A percentile compares a stretch with the other conserved stretches of the same genome.
These are phyloP conservation scores for Tripidium arundinaceum DNA, from an alignment of 202 grass and related monocot genomes.

Conservation along the genomic window DNA sequence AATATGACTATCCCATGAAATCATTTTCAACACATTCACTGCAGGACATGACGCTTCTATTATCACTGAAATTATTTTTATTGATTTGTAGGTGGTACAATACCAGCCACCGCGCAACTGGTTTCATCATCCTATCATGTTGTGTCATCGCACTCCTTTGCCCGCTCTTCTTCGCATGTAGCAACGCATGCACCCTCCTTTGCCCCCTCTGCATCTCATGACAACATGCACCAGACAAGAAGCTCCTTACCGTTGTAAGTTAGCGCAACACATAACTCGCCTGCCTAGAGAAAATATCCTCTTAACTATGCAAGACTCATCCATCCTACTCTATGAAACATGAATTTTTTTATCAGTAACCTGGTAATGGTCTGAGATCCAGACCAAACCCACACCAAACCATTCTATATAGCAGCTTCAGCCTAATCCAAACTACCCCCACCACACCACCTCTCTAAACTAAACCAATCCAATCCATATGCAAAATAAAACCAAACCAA, in stretches of 20 bases:
- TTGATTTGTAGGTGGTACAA: conserved; percentile 56
- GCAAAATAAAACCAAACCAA: too few relatives aligned
- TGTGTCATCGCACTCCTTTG: conserved; percentile 51
- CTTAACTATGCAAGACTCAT: background rate
- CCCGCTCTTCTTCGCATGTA: conserved; percentile 24
- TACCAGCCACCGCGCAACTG: conserved; percentile 81
- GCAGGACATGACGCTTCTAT: background rate
- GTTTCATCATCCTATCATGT: conserved; percentile 68
- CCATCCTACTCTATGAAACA: background rate
- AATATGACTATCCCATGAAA: background rate
- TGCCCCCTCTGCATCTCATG: conserved; percentile 10
- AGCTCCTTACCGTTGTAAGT: conserved; percentile 39
- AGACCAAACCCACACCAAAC: too few relatives aligned
- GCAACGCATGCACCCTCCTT: conserved; percentile 29
- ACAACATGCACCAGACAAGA: conserved; percentile 59
- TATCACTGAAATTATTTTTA: background rate
- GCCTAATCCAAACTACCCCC: too few relatives aligned
- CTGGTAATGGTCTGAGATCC: too few relatives aligned
- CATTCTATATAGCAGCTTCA: too few relatives aligned
- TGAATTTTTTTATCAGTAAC: background rate
- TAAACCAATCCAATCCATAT: too few relatives aligned
- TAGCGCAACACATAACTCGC: background rate
- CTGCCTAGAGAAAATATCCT: background rate
- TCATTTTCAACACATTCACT: background rate
- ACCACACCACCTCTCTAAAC: too few relatives aligned